A percentile compares a stretch with the other conserved stretches of the same genome.
These are phyloP conservation scores for Articulospora tetracladia DNA, from an alignment of 495 filamentous ascomycete species.

Conservation along the genomic window DNA sequence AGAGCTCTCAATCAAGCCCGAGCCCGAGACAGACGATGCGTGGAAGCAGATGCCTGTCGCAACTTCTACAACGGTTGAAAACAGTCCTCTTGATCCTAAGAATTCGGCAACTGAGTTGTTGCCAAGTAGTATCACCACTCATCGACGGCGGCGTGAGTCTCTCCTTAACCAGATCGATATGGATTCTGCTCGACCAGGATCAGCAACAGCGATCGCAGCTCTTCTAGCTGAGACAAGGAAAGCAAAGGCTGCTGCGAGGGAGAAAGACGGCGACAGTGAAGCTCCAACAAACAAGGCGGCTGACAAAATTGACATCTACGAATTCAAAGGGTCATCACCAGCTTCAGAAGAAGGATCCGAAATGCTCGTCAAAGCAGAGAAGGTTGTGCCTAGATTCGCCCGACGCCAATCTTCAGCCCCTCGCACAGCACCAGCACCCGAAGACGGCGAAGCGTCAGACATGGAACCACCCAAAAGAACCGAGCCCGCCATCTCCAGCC, in stretches of 20 bases:
- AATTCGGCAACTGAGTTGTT: slow-evolving; percentile 7
- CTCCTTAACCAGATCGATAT: slow-evolving; percentile 15
- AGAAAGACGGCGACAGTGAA: slow-evolving; percentile 11
- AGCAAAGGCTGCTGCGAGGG: slow-evolving; percentile 17
- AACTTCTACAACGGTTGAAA: slow-evolving; percentile 18
- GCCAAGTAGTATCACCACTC: slow-evolving; percentile 23
- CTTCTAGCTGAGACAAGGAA: slow-evolving; percentile 23
- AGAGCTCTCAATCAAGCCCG: slow-evolving; percentile 17
- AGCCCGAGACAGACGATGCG: slow-evolving; percentile 20
- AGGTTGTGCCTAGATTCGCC: slow-evolving; percentile 7
- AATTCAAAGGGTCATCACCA: slow-evolving; percentile 31
- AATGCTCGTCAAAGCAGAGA: slow-evolving; percentile 12
- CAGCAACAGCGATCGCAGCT: slow-evolving; percentile 18
- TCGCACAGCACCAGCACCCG: not conserved
- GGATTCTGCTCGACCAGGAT: slow-evolving; percentile 5
- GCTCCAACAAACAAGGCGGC: not conserved
- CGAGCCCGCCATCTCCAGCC: not conserved
- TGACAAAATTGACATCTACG: slow-evolving; percentile 29
- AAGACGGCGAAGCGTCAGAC: slow-evolving; percentile 21
- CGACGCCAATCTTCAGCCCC: slow-evolving; percentile 13
- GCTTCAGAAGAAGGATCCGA: not conserved
- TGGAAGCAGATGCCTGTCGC: slow-evolving; percentile 26
- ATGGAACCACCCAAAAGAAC: slow-evolving; percentile 17
- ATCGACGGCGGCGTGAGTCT: slow-evolving; percentile 22
- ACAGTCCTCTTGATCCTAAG: slow-evolving; percentile 25